phyloP scores from a whole-genome alignment of 495 filamentous ascomycete species.

The Chaetomium tenue region DNA sequence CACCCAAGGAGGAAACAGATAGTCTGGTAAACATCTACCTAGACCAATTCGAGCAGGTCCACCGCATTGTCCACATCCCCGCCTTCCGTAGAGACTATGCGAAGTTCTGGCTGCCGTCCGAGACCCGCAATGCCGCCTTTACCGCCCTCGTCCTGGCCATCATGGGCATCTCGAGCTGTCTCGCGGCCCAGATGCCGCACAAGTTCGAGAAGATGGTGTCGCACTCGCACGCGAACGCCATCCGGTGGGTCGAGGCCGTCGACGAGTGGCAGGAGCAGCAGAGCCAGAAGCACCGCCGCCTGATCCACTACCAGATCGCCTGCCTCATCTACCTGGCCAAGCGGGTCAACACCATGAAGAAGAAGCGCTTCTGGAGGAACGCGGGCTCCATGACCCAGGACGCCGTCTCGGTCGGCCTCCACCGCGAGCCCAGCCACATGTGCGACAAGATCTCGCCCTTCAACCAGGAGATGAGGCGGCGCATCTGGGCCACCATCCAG shows the following conservation, averaged over 20 bases:
- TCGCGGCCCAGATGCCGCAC: constrained; percentile 33
- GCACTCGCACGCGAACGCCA: constrained; percentile 33
- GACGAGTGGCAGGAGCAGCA: constrained; percentile 42
- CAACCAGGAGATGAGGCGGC: constrained; percentile 62
- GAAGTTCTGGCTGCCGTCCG: constrained; percentile 45
- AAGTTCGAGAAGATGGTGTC: constrained; percentile 42
- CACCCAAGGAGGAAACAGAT: constrained; percentile 40
- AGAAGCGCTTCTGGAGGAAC: constrained; percentile 56
- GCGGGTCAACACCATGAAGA: constrained; percentile 46
- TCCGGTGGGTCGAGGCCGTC: constrained; percentile 42
- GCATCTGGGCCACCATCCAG: constrained; percentile 64
- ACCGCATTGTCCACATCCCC: constrained; percentile 49
- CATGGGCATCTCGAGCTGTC: constrained; percentile 42
- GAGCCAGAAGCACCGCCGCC: constrained; percentile 44
- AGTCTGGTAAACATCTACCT: constrained; percentile 43
- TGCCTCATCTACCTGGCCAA: constrained; percentile 48
- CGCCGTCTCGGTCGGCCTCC: constrained; percentile 56
- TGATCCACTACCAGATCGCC: constrained; percentile 48
- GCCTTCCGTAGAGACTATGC: constrained; percentile 46
- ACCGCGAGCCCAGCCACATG: constrained; percentile 49
- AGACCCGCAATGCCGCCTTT: constrained; percentile 44
- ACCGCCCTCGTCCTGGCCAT: constrained; percentile 48
- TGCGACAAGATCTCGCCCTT: constrained; percentile 44
- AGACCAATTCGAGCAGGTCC: constrained; percentile 48
- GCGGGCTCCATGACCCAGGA: constrained; percentile 56